Conservation (phyloP, 208 protist species). For the Leishmania guyanensis region DNA sequence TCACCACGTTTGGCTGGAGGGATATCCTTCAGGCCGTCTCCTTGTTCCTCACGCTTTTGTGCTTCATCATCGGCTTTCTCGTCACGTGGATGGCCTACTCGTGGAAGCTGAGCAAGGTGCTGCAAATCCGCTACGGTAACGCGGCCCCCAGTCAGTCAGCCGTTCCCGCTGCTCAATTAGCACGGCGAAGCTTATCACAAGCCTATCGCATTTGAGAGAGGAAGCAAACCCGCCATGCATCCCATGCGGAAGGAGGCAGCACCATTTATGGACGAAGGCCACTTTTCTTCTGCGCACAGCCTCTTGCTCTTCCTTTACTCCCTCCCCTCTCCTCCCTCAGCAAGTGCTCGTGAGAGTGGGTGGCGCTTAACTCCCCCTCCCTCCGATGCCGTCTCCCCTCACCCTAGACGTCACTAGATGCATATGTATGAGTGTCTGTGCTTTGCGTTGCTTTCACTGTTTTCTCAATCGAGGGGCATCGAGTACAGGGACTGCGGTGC, state of each 20-base stretch:
- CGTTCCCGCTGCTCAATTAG: conserved; percentile 23
- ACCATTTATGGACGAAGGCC: neutral
- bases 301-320: neutral
- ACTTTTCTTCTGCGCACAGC: neutral
- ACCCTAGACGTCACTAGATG: neutral
- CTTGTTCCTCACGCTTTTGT: conserved; percentile 58
- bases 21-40: conserved; percentile 72
- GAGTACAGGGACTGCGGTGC: neutral
- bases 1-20: conserved; percentile 54
- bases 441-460: neutral
- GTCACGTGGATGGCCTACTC: conserved; percentile 75
- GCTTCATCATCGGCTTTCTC: conserved; percentile 76
- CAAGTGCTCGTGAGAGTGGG: neutral
- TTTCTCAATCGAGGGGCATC: neutral
- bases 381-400: neutral
- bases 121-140: conserved; percentile 66
- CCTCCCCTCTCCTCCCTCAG: neutral
- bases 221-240: neutral
- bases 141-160: conserved; percentile 30
- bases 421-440: neutral
- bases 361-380: neutral
- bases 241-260: neutral
- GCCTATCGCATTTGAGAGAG: conserved; percentile 13
- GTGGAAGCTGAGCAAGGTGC: conserved; percentile 73
- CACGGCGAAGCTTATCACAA: conserved; percentile 9